phyloP scores from a whole-genome alignment of 106 monocot species.

The Allium sativum region DNA sequence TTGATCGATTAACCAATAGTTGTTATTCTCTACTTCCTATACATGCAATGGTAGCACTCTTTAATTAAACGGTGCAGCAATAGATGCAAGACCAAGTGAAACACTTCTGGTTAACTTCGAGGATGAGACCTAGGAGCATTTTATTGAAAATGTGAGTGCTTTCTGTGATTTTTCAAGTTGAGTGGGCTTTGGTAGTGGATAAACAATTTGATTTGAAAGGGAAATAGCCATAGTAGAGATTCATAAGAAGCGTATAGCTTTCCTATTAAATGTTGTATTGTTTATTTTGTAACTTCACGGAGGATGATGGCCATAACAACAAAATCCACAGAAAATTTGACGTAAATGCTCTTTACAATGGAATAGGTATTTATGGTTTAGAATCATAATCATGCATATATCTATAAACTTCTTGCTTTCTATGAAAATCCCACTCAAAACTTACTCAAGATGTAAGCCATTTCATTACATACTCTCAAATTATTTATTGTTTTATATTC shows the following conservation, averaged over 20 bases:
- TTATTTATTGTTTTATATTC: too few relatives aligned
- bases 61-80: not conserved
- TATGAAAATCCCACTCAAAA: too few relatives aligned
- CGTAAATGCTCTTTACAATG: too few relatives aligned
- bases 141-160: not conserved
- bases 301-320: slow-evolving; percentile 7
- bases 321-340: not conserved
- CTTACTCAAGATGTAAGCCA: too few relatives aligned
- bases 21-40: slow-evolving; percentile 8
- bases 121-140: slow-evolving; percentile 1
- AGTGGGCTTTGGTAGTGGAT: slow-evolving; percentile 1
- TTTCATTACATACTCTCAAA: too few relatives aligned
- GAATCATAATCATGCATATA: too few relatives aligned
- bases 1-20: slow-evolving; percentile 4
- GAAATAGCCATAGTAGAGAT: slow-evolving; percentile 1
- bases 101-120: not conserved
- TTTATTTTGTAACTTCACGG: slow-evolving; percentile 2
- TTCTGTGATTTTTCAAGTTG: not conserved
- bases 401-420: too few relatives aligned
- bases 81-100: not conserved
- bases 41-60: not conserved
- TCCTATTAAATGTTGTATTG: not conserved
- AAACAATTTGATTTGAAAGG: slow-evolving; percentile 2
- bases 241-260: not conserved
- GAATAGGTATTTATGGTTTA: too few relatives aligned